Evolutionary conservation across 2,329 filamentous ascomycete genomes (phyloP).

Genomic region (Xylariaceae sp.): DNA sequence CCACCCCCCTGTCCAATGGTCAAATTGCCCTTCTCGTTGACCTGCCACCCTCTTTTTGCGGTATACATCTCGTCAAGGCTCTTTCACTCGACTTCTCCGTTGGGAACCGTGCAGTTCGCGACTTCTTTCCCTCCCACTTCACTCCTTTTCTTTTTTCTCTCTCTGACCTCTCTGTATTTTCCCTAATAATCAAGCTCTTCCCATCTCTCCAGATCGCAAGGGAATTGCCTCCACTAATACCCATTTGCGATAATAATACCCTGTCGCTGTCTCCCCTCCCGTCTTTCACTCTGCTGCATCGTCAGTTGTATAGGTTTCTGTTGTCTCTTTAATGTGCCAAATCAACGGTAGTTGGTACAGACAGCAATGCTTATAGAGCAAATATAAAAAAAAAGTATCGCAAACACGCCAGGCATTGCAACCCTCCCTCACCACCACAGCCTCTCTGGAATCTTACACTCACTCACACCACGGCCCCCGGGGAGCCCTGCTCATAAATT

Average conservation of each 20-base stretch:
- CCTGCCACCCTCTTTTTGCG: conserved; percentile 30
- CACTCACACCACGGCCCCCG: not conserved
- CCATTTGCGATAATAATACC: too few species aligned
- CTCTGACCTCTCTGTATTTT: conserved; percentile 3
- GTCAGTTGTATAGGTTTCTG: too few species aligned
- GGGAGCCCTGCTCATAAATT: not conserved
- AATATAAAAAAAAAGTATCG: not conserved
- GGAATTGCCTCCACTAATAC: too few species aligned
- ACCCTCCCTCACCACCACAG: conserved; percentile 1
- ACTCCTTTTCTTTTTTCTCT: conserved; percentile 1
- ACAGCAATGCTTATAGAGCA: not conserved
- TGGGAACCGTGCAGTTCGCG: too few species aligned
- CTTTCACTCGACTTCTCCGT: too few species aligned
- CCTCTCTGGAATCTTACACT: conserved; percentile 1
- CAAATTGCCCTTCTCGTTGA: conserved; percentile 20
- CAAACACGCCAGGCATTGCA: not conserved
- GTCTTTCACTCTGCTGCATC: conserved; percentile 11
- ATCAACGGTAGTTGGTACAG: not conserved
- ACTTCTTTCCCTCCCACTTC: conserved; percentile 2
- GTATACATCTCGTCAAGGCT: conserved; percentile 14
- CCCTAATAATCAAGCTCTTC: conserved; percentile 1
- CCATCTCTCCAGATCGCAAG: too few species aligned
- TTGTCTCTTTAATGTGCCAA: too few species aligned
- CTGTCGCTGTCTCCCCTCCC: conserved; percentile 1
- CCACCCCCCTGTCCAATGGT: conserved; percentile 1